A percentile compares a stretch with the other conserved stretches of the same genome.
Evolutionary conservation across 139 green algal species (phyloP).

Genomic region (Chlamydomonas eustigma): DNA sequence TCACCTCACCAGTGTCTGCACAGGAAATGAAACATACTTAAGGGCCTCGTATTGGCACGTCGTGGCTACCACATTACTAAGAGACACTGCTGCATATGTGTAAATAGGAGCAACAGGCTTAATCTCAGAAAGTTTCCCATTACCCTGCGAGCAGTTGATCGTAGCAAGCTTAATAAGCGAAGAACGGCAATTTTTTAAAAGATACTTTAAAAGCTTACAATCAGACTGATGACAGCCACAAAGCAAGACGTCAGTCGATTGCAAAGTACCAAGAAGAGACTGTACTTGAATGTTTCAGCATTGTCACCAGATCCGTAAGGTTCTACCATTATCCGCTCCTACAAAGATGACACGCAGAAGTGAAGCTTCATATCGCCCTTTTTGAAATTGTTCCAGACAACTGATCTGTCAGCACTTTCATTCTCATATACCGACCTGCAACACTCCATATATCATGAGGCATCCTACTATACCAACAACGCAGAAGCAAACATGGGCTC

Average conservation of each 20-base stretch:
- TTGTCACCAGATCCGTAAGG: slow-evolving; percentile 51
- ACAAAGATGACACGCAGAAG: slow-evolving; percentile 14
- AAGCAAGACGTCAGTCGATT: slow-evolving; percentile 71
- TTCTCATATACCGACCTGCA: slow-evolving; percentile 67
- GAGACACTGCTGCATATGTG: slow-evolving; percentile 70
- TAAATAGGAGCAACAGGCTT: slow-evolving; percentile 70
- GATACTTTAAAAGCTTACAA: slow-evolving; percentile 28
- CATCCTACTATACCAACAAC: slow-evolving; percentile 63
- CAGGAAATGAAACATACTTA: slow-evolving; percentile 90
- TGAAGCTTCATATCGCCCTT: background rate
- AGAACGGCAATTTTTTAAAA: background rate
- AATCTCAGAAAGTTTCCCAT: slow-evolving; percentile 27
- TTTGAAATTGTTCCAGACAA: background rate
- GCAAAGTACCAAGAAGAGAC: slow-evolving; percentile 91
- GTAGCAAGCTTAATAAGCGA: background rate
- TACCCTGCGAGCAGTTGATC: background rate
- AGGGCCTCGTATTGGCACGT: slow-evolving; percentile 98
- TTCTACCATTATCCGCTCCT: slow-evolving; percentile 93
- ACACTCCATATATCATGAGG: slow-evolving; percentile 76
- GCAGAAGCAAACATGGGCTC: slow-evolving; percentile 55
- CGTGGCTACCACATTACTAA: slow-evolving; percentile 95
- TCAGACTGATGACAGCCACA: slow-evolving; percentile 61
- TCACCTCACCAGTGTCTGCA: slow-evolving; percentile 91
- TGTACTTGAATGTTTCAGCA: slow-evolving; percentile 80
- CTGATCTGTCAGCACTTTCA: background rate